A percentile compares a stretch with the other conserved stretches of the same genome.
Conservation (phyloP, 345 rosid species). For the Kernera saxatilis region DNA sequence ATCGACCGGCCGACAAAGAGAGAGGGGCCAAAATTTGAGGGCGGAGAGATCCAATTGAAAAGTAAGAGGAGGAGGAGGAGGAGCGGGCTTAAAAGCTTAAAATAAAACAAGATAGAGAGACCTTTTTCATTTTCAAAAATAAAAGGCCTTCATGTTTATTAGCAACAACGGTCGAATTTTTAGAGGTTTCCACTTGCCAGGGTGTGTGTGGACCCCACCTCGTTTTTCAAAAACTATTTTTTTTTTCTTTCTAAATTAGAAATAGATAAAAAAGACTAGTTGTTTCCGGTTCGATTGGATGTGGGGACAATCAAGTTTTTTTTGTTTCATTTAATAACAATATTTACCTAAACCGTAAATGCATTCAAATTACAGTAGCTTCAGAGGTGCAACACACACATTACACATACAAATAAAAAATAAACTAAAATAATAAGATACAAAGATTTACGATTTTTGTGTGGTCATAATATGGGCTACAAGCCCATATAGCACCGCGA, state of each 20-base stretch:
- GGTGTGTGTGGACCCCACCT: background rate
- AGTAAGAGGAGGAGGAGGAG: conserved; percentile 12
- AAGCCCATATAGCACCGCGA: too few relatives aligned
- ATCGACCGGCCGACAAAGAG: background rate
- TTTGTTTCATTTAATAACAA: background rate
- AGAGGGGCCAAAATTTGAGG: background rate
- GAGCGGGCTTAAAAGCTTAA: conserved; percentile 15
- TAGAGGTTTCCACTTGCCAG: conserved; percentile 42
- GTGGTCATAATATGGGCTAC: too few relatives aligned
- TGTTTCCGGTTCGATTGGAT: too few relatives aligned
- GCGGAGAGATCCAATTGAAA: background rate
- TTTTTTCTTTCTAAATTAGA: too few relatives aligned
- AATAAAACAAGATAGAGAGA: background rate
- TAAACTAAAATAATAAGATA: background rate
- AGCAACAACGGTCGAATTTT: conserved; percentile 61
- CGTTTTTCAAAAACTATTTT: too few relatives aligned
- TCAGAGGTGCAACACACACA: background rate
- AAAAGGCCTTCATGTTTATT: background rate
- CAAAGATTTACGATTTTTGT: too few relatives aligned
- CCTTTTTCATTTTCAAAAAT: background rate
- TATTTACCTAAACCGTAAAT: background rate
- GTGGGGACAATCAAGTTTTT: background rate
- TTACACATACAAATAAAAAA: too few relatives aligned
- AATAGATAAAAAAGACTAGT: too few relatives aligned
- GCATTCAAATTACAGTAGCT: background rate